Evolutionary conservation across 78 protist genomes (phyloP).

Genomic region (Guillardia theta): DNA sequence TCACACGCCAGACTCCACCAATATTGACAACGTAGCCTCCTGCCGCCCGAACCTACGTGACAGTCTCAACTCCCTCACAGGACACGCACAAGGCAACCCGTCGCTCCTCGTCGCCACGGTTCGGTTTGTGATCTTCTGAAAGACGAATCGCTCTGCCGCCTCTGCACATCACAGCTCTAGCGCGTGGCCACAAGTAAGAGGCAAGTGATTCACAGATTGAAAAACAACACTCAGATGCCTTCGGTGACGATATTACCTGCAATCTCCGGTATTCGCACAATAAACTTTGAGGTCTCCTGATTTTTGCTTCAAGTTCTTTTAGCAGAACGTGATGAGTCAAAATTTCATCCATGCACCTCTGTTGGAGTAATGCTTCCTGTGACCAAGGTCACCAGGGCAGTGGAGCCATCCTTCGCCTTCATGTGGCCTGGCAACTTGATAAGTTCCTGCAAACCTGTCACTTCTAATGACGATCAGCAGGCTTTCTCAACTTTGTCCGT

Average conservation of each 20-base stretch:
- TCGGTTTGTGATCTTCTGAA: background rate
- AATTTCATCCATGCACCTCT: too few species aligned
- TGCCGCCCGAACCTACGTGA: background rate
- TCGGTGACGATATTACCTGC: too few species aligned
- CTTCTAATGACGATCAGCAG: too few species aligned
- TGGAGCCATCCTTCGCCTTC: slow-evolving; percentile 8
- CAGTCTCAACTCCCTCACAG: background rate
- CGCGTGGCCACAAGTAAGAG: background rate
- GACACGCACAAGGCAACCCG: background rate
- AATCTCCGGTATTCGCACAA: background rate
- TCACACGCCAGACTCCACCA: background rate
- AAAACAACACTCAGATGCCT: background rate
- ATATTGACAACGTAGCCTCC: slow-evolving; percentile 15
- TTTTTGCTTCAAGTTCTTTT: too few species aligned
- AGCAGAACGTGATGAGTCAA: too few species aligned
- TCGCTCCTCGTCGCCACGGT: slow-evolving; percentile 10
- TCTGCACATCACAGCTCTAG: background rate
- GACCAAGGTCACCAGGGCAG: background rate
- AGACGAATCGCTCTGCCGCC: background rate
- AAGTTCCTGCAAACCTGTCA: too few species aligned
- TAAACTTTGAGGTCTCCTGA: background rate
- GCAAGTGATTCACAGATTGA: background rate
- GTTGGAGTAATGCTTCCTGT: background rate
- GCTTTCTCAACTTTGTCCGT: too few species aligned
- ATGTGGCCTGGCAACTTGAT: background rate